Conservation (phyloP, 2,329 filamentous ascomycete genomes). For the Metarhizium robertsii region DNA sequence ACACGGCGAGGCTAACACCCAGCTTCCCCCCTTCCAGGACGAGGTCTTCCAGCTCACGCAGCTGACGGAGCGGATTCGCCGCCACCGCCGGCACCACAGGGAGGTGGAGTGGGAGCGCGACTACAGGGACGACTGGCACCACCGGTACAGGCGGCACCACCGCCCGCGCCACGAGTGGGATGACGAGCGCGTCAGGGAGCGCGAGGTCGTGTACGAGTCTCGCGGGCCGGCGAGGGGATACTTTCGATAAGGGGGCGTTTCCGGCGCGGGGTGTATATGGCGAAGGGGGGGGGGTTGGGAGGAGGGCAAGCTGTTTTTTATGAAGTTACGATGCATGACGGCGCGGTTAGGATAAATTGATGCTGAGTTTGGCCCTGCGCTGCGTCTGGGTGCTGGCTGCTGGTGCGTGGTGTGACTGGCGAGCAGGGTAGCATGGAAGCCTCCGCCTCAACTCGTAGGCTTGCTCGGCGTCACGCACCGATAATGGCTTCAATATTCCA, state of each 20-base stretch:
- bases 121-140: slow-evolving; percentile 41
- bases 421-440: too few species aligned
- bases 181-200: slow-evolving; percentile 57
- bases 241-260: slow-evolving; percentile 11
- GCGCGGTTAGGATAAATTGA: too few species aligned
- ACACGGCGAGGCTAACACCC: not conserved
- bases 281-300: too few species aligned
- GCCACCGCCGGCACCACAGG: slow-evolving; percentile 42
- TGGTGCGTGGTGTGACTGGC: too few species aligned
- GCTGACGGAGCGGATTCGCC: slow-evolving; percentile 72
- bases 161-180: slow-evolving; percentile 32
- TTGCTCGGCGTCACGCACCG: too few species aligned
- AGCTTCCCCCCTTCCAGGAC: slow-evolving; percentile 45
- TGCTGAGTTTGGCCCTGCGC: too few species aligned
- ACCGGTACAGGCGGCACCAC: slow-evolving; percentile 26
- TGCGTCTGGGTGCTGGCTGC: too few species aligned
- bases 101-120: slow-evolving; percentile 52
- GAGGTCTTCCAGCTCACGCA: slow-evolving; percentile 80
- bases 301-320: not conserved
- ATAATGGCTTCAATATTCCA: too few species aligned
- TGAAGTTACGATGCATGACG: too few species aligned
- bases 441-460: too few species aligned
- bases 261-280: not conserved
- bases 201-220: slow-evolving; percentile 57
- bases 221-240: slow-evolving; percentile 19